Percentiles rank a stretch among this genome's conserved stretches.
Conservation (phyloP, 371 early-diverging fungal species). For the Blakeslea trispora region DNA sequence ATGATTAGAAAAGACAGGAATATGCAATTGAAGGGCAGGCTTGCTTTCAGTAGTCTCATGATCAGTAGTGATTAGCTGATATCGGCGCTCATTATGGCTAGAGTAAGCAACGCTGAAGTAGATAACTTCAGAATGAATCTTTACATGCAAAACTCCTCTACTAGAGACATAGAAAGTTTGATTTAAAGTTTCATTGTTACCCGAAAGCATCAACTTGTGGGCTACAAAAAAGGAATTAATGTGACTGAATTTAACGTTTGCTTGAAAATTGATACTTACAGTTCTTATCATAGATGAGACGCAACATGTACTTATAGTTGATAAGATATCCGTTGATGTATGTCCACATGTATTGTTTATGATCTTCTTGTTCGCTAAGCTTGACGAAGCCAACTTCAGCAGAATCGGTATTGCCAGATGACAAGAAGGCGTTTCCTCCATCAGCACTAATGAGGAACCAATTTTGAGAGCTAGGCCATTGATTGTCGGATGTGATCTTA, state of each 20-base stretch:
- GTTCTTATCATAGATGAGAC: constrained; percentile 24
- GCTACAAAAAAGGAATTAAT: constrained; percentile 18
- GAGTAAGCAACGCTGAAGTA: constrained; percentile 24
- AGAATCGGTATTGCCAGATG: constrained; percentile 30
- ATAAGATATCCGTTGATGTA: constrained; percentile 53
- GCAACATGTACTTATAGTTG: constrained; percentile 54
- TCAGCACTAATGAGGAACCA: constrained; percentile 48
- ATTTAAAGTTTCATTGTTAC: constrained; percentile 23
- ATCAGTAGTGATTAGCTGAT: constrained; percentile 6
- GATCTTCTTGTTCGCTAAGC: constrained; percentile 33
- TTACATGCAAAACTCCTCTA: constrained; percentile 26
- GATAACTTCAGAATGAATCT: constrained; percentile 22
- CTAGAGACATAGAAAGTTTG: constrained; percentile 33
- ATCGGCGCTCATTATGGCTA: background rate
- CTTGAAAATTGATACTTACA: constrained; percentile 16
- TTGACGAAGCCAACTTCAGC: constrained; percentile 30
- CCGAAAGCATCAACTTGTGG: constrained; percentile 32
- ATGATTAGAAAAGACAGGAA: constrained; percentile 32
- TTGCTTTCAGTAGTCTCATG: background rate
- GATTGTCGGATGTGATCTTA: constrained; percentile 32
- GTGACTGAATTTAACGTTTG: background rate
- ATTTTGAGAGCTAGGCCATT: constrained; percentile 34
- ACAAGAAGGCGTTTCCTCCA: constrained; percentile 38
- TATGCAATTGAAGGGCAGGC: constrained; percentile 32
- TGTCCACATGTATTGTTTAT: constrained; percentile 52